Conservation (phyloP, 2,329 filamentous ascomycete genomes). For the Leptographium radiaticola region DNA sequence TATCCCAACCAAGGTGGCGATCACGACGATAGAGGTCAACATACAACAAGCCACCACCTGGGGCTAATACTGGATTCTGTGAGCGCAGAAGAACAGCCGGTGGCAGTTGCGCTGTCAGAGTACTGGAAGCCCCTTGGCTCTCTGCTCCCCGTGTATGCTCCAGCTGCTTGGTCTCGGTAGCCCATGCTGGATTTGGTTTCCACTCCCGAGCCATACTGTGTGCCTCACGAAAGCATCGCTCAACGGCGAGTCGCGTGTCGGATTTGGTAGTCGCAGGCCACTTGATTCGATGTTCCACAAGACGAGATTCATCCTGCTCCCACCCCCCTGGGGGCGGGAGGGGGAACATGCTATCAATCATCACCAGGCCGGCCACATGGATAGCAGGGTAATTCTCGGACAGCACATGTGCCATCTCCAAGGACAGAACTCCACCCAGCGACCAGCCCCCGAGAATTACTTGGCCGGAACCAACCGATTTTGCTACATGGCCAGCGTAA, state of each 20-base stretch:
- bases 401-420: constrained; percentile 35
- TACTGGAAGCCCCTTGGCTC: not conserved
- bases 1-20: constrained; percentile 33
- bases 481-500: constrained; percentile 33
- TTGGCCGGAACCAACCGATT: constrained; percentile 22
- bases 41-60: constrained; percentile 13
- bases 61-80: constrained; percentile 23
- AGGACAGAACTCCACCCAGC: constrained; percentile 35
- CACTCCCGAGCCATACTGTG: constrained; percentile 26
- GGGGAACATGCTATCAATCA: constrained; percentile 37
- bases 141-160: not conserved
- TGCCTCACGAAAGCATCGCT: constrained; percentile 29
- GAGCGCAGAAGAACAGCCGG: constrained; percentile 33
- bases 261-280: constrained; percentile 16
- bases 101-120: constrained; percentile 18
- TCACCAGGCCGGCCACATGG: constrained; percentile 34
- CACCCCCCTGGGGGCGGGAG: constrained; percentile 2
- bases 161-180: not conserved
- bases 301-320: constrained; percentile 11
- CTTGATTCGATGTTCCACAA: constrained; percentile 14
- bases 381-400: constrained; percentile 16
- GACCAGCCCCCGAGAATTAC: constrained; percentile 45
- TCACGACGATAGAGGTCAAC: constrained; percentile 33
- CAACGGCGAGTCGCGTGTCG: constrained; percentile 17
- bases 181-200: constrained; percentile 20